Base-by-base conservation (phyloP, 2,329 filamentous ascomycete species). In the Aspergillus calidoustus region DNA sequence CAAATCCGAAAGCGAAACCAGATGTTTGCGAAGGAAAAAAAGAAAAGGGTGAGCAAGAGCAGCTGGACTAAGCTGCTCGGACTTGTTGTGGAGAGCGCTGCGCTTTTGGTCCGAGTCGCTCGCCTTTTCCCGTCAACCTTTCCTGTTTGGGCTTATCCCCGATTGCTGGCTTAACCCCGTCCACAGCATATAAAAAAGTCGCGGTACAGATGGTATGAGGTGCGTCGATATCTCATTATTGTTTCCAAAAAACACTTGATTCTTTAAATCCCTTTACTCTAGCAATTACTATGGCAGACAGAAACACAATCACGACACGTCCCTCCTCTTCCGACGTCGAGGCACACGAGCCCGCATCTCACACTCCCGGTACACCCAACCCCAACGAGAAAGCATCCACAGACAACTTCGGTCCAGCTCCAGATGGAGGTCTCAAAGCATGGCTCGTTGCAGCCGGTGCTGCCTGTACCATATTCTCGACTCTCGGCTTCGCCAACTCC, bases 401-500 rank as follows among this genome's bases (percentile, higher is more conserved):
- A 23, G 3, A 31, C 49, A 28, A n/a, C 15, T 57, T 57, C 22
- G 44, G 19, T 1, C 54, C 54, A 75, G 79, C 30, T 11, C 76
- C 25, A 52, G 71, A 64, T 60, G 70, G 69, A 6, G 71, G 67
- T 4, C n/a, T 54, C 2, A 46, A 56, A 50, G 71, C 71, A n/a
- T 74, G 72, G 70, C 64, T 73, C 1, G 69, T 71, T 13, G 68
- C 67, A n/a, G 62, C 63, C 8, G 72, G 70, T 15, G 64, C 63
- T 19, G 59, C 66, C 25, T 64, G 57, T 17, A 63, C 70, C 25
- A 75, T 80, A 59, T 81, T 82, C 66, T 76, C 70, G 3, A 72
- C 68, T 13, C 67, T 83, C 0, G 81, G 80, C 15, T 80, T 79
- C 61, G 63, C 74, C 54, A 83, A 82, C 66, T 79, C 78, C 0